These are phyloP conservation scores for Candida tropicalis DNA, from an alignment of 1,139 yeast species.

Conservation along the genomic window DNA sequence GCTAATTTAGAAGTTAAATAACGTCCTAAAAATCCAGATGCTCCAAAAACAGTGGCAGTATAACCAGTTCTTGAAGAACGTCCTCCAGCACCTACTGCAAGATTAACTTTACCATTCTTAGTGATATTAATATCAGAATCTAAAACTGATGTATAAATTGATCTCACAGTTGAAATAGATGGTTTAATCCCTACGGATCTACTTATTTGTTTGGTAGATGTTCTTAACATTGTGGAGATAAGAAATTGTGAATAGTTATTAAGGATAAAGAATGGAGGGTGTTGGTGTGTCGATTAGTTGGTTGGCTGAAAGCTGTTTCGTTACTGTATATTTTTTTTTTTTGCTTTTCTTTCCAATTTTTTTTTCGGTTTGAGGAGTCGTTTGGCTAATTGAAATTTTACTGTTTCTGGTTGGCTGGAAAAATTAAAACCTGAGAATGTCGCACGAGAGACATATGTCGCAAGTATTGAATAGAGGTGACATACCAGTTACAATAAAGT, in stretches of 20 bases:
- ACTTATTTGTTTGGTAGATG: slow-evolving; percentile 22
- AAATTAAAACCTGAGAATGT: slow-evolving; percentile 7
- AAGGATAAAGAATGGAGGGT: too few species aligned
- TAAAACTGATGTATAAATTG: slow-evolving; percentile 45
- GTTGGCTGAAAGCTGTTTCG: not conserved
- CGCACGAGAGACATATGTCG: slow-evolving; percentile 2
- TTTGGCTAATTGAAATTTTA: slow-evolving; percentile 10
- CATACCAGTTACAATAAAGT: too few species aligned
- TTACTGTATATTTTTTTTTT: slow-evolving; percentile 3
- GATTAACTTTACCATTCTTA: slow-evolving; percentile 70
- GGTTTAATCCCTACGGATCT: slow-evolving; percentile 19
- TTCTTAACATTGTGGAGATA: slow-evolving; percentile 30
- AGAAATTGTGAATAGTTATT: too few species aligned
- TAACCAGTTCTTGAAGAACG: slow-evolving; percentile 89
- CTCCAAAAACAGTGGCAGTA: slow-evolving; percentile 89
- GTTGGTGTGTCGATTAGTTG: not conserved
- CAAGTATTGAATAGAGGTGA: not conserved
- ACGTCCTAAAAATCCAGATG: slow-evolving; percentile 78
- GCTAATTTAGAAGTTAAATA: slow-evolving; percentile 73
- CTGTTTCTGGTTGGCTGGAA: slow-evolving; percentile 26
- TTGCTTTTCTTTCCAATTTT: not conserved
- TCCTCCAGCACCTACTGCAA: slow-evolving; percentile 77
- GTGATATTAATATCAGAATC: slow-evolving; percentile 73
- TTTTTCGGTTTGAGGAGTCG: not conserved
- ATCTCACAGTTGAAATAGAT: slow-evolving; percentile 24